Percentiles rank a stretch among this genome's conserved stretches.
phyloP scores from a whole-genome alignment of 192 early-diverging fungal species.

The Funneliformis geosporum region DNA sequence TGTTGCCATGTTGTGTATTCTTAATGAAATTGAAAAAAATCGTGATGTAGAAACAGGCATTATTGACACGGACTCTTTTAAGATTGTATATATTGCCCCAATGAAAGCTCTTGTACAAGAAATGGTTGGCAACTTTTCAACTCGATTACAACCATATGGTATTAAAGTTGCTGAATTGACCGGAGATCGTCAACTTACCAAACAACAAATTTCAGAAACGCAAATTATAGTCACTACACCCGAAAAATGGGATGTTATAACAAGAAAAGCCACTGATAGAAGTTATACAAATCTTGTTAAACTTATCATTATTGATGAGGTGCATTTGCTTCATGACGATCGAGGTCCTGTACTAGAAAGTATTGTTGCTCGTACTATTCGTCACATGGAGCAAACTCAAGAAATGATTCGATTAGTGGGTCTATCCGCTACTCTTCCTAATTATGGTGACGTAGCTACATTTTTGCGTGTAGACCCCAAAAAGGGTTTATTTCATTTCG shows the following conservation, averaged over 20 bases:
- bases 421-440: slow-evolving; percentile 92
- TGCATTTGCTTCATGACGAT: slow-evolving; percentile 95
- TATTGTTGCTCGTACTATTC: slow-evolving; percentile 84
- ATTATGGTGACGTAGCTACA: slow-evolving; percentile 92
- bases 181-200: slow-evolving; percentile 96
- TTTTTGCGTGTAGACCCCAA: slow-evolving; percentile 87
- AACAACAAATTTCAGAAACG: slow-evolving; percentile 93
- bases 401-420: slow-evolving; percentile 89
- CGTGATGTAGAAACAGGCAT: slow-evolving; percentile 69
- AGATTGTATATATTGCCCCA: slow-evolving; percentile 98
- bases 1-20: slow-evolving; percentile 93
- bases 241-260: slow-evolving; percentile 99
- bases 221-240: slow-evolving; percentile 98
- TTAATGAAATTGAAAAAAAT: slow-evolving; percentile 84
- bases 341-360: slow-evolving; percentile 96
- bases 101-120: slow-evolving; percentile 99
- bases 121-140: slow-evolving; percentile 90
- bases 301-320: slow-evolving; percentile 95
- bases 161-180: slow-evolving; percentile 95
- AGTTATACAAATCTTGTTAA: slow-evolving; percentile 89
- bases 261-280: slow-evolving; percentile 91
- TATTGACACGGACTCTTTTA: slow-evolving; percentile 83
- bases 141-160: slow-evolving; percentile 73
- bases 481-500: slow-evolving; percentile 89
- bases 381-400: slow-evolving; percentile 87